phyloP scores from a whole-genome alignment of 345 rosid genomes.

The Eucalyptus leucophloia region DNA sequence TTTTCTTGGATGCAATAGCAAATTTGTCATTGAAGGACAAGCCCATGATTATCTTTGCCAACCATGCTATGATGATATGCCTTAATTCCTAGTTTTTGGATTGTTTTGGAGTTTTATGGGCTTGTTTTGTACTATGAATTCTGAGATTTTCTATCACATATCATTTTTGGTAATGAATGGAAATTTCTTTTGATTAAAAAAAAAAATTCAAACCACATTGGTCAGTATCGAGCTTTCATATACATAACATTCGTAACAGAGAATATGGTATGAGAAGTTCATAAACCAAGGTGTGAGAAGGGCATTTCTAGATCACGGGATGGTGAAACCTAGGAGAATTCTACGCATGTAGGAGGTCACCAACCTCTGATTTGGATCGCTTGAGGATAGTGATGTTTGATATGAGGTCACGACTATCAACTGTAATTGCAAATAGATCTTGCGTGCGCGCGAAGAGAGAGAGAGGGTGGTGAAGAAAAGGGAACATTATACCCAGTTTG shows the following conservation, averaged over 20 bases:
- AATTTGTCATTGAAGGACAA: background rate
- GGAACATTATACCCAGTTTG: background rate
- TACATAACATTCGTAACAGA: background rate
- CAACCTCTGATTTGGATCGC: background rate
- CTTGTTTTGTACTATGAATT: no score
- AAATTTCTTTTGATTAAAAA: no score
- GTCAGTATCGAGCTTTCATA: background rate
- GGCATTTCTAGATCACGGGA: background rate
- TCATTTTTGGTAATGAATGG: no score
- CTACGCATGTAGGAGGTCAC: background rate
- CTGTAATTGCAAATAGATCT: background rate
- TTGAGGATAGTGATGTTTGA: background rate
- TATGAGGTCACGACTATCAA: background rate
- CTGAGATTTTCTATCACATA: no score
- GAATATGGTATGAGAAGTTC: background rate
- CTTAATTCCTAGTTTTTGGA: no score
- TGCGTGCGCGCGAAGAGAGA: background rate
- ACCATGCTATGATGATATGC: no score
- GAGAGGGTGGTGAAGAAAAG: background rate
- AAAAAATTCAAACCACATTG: no score
- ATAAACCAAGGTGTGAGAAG: background rate
- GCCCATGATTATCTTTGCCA: no score
- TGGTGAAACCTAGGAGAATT: background rate
- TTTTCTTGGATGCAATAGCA: background rate
- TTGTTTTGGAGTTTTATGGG: no score